phyloP scores from a whole-genome alignment of 2,329 filamentous ascomycete genomes.

The Pezicula rhizophila region DNA sequence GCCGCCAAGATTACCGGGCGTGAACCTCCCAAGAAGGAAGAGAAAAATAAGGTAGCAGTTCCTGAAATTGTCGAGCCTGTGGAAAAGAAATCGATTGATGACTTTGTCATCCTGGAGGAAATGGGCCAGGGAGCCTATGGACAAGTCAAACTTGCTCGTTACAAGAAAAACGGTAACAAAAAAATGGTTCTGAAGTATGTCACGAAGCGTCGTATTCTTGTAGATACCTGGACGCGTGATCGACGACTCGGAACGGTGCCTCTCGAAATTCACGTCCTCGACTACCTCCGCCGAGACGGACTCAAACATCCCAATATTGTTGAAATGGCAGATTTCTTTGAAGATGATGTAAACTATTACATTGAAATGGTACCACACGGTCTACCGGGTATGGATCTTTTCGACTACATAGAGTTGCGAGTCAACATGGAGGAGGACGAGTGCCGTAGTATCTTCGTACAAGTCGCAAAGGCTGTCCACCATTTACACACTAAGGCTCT shows the following conservation, averaged over 20 bases:
- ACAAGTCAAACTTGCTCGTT: slow-evolving; percentile 88
- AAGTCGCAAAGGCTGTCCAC: slow-evolving; percentile 83
- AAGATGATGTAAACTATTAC: slow-evolving; percentile 89
- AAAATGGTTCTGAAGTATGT: slow-evolving; percentile 97
- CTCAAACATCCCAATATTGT: slow-evolving; percentile 64
- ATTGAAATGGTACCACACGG: slow-evolving; percentile 98
- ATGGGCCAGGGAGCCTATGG: slow-evolving; percentile 99
- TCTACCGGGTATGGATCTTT: slow-evolving; percentile 94
- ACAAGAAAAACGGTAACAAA: slow-evolving; percentile 67
- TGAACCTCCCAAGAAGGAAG: slow-evolving; percentile 25
- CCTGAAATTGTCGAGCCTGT: slow-evolving; percentile 30
- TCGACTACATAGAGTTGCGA: slow-evolving; percentile 96
- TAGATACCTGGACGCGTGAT: slow-evolving; percentile 97
- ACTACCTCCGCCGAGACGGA: slow-evolving; percentile 77
- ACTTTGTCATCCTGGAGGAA: slow-evolving; percentile 90
- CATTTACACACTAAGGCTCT: slow-evolving; percentile 86
- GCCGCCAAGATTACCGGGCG: slow-evolving; percentile 45
- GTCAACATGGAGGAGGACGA: slow-evolving; percentile 95
- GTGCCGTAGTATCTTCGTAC: slow-evolving; percentile 89
- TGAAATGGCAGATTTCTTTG: slow-evolving; percentile 68
- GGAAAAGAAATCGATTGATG: slow-evolving; percentile 77
- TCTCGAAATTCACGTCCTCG: slow-evolving; percentile 91
- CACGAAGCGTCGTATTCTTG: slow-evolving; percentile 90
- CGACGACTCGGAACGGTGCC: slow-evolving; percentile 89
- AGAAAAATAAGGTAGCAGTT: slow-evolving; percentile 26